phyloP scores from a whole-genome alignment of 2,329 filamentous ascomycete species.

The Diaporthe citrichinensis region DNA sequence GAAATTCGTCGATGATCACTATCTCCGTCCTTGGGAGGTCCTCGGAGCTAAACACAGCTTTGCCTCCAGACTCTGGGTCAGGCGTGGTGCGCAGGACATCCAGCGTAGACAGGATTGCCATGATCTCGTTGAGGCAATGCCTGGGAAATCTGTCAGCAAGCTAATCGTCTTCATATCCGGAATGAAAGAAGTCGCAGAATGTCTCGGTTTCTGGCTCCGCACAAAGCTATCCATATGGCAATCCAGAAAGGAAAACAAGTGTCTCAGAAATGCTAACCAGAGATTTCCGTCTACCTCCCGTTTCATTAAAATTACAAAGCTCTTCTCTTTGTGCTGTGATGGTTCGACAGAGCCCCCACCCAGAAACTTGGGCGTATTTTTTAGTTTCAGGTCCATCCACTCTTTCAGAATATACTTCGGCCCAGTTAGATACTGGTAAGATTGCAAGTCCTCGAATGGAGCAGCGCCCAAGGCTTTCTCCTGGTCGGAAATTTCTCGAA shows the following conservation, averaged over 20 bases:
- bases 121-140: conserved; percentile 50
- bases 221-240: neutral
- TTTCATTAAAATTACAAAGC: conserved; percentile 47
- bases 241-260: neutral
- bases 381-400: neutral
- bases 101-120: conserved; percentile 47
- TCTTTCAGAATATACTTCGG: neutral
- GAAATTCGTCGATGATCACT: conserved; percentile 46
- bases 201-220: neutral
- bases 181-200: neutral
- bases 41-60: conserved; percentile 30
- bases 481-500: neutral
- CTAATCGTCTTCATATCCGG: neutral
- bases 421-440: conserved; percentile 34
- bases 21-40: conserved; percentile 45
- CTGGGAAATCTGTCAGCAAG: neutral
- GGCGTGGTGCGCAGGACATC: conserved; percentile 47
- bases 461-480: conserved; percentile 1
- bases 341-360: neutral
- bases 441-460: neutral
- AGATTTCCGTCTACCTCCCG: conserved; percentile 47
- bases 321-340: neutral
- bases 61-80: neutral
- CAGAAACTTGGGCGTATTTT: neutral
- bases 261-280: conserved; percentile 37